Conservation (phyloP, 495 filamentous ascomycete genomes). For the Haplographium delicatum region DNA sequence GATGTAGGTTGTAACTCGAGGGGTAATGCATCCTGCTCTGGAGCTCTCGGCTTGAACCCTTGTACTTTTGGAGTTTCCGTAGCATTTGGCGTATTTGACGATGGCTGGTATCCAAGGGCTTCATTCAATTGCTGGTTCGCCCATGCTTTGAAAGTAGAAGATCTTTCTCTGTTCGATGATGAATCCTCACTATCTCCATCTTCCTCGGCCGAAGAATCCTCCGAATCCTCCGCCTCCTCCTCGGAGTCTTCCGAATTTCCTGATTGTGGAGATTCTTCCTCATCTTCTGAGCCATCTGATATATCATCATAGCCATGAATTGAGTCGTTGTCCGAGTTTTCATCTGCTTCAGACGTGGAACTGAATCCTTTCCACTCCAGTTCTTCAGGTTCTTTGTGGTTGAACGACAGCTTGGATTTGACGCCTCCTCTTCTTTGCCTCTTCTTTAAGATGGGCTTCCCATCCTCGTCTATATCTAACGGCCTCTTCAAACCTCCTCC, state of each 20-base stretch:
- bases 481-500: slow-evolving; percentile 87
- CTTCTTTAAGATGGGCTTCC: slow-evolving; percentile 76
- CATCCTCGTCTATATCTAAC: slow-evolving; percentile 69
- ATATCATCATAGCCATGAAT: slow-evolving; percentile 12
- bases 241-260: slow-evolving; percentile 8
- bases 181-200: slow-evolving; percentile 26
- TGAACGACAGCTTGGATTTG: slow-evolving; percentile 37
- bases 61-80: slow-evolving; percentile 39
- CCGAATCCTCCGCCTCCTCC: slow-evolving; percentile 26
- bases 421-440: slow-evolving; percentile 48
- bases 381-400: slow-evolving; percentile 35
- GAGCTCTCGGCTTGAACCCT: slow-evolving; percentile 53
- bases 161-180: slow-evolving; percentile 37
- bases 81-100: slow-evolving; percentile 25
- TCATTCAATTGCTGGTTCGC: slow-evolving; percentile 80
- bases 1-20: slow-evolving; percentile 62
- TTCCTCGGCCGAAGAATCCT: slow-evolving; percentile 27
- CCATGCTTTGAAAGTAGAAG: slow-evolving; percentile 89
- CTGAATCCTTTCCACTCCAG: slow-evolving; percentile 58
- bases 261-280: slow-evolving; percentile 3
- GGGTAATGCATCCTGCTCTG: slow-evolving; percentile 72
- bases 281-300: slow-evolving; percentile 13
- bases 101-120: slow-evolving; percentile 47
- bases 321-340: slow-evolving; percentile 12
- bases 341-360: slow-evolving; percentile 32